A percentile compares a stretch with the other conserved stretches of the same genome.
Conservation (phyloP, 306 rosid species). For the Vicia sativa region DNA sequence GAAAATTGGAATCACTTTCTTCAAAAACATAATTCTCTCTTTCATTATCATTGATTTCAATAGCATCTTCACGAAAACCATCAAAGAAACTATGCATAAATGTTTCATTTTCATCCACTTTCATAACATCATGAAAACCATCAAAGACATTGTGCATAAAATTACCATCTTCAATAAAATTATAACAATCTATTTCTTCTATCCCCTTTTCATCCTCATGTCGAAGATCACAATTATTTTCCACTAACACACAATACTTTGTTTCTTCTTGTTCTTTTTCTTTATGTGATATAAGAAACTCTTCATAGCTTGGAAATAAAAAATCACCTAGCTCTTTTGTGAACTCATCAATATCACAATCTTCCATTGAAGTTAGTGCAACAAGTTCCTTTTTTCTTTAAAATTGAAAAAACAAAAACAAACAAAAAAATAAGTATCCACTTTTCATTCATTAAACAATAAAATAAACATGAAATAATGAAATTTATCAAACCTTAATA, state of each 20-base stretch:
- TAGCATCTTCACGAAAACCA: too few species aligned
- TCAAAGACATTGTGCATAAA: not conserved
- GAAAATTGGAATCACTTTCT: slow-evolving; percentile 3
- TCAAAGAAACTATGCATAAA: too few species aligned
- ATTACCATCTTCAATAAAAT: slow-evolving; percentile 15
- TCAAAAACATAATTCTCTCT: slow-evolving; percentile 18
- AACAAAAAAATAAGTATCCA: not conserved
- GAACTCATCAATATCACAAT: slow-evolving; percentile 38
- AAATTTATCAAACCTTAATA: slow-evolving; percentile 52
- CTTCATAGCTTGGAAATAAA: slow-evolving; percentile 34
- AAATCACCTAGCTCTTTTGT: slow-evolving; percentile 43
- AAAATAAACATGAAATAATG: not conserved
- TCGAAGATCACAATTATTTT: not conserved
- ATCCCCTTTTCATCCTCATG: not conserved
- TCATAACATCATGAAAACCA: not conserved
- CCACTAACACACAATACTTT: slow-evolving; percentile 2
- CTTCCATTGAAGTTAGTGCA: not conserved
- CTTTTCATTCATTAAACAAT: not conserved
- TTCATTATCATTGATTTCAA: too few species aligned
- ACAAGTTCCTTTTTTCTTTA: slow-evolving; percentile 30
- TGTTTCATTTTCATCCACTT: slow-evolving; percentile 32
- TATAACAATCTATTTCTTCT: not conserved
- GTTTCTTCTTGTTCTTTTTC: slow-evolving; percentile 27
- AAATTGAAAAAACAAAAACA: slow-evolving; percentile 41
- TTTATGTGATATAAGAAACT: slow-evolving; percentile 17